Evolutionary conservation across 148 eudicot genomes (phyloP), one percentile per base, ranked within the genome.

Genomic region (Heliamphora exappendiculata): DNA sequence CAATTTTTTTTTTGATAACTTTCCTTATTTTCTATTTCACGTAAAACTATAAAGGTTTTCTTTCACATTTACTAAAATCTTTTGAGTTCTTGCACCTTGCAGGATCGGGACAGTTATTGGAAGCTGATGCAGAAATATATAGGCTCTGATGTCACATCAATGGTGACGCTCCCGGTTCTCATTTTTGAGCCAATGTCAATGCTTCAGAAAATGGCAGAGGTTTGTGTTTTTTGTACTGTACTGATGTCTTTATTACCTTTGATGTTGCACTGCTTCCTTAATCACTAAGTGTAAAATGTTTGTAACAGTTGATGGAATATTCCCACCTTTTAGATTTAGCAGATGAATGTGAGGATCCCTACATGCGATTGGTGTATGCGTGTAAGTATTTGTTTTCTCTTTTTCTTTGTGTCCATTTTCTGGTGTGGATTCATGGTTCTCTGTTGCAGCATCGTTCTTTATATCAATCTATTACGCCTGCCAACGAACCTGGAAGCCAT

Each of bases 161-260:
- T 95, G 99, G 99, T 95, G 70, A 95, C 99, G 0, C 94, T 95
- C 54, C 99, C 99, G 3, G 99, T 95, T 33, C 86, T 88, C 75
- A 95, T 95, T 74, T 95, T 92, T 85, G 99, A 95, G 93, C 98
- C 99, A 33, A 93, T 95, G 99, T 89, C 99, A 28, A 93, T 92
- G 97, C 89, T 93, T 77, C 99, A 95, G 76, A 95, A 93, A 87
- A 89, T 95, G 93, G 99, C 99, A 14, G 99, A 95, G 99, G 99
- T 95, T 84, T 81, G 83, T 83, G 66, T 50, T 62, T n/a, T 45
- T 57, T 55, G 24, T 19, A 26, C 17, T 26, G 1, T 53, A 31
- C 12, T 36, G 44, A 6, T 54, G 41, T 31, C 39, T 74, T 12
- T 36, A 24, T 68, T 47, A 53, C n/a, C 33, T 34, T 49, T 74